Percentiles rank a stretch among this genome's conserved stretches.
These are phyloP conservation scores for Polyporus arcularius DNA, from an alignment of 768 basidiomycete genomes.

Conservation along the genomic window DNA sequence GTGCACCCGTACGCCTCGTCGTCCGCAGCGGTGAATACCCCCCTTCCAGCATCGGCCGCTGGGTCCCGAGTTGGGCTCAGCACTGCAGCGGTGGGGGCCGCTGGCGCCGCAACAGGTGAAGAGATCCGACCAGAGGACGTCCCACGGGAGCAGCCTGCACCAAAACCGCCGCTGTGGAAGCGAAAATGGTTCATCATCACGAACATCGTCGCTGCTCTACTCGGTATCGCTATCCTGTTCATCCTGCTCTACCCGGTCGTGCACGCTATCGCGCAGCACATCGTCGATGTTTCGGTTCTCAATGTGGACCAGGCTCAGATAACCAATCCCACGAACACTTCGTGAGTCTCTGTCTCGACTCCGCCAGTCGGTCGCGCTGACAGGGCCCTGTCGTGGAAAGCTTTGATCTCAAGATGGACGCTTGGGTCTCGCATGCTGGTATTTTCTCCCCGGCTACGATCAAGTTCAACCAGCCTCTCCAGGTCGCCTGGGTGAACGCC, in stretches of 20 bases:
- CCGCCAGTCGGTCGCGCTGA: not conserved
- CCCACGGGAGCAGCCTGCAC: constrained; percentile 7
- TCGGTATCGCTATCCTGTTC: constrained; percentile 66
- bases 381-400: constrained; percentile 30
- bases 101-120: not conserved
- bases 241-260: constrained; percentile 70
- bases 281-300: constrained; percentile 57
- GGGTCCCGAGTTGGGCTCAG: not conserved
- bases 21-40: constrained; percentile 2
- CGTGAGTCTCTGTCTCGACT: constrained; percentile 42
- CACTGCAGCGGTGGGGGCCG: not conserved
- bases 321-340: constrained; percentile 52
- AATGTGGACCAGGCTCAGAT: constrained; percentile 56
- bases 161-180: constrained; percentile 54
- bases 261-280: constrained; percentile 62
- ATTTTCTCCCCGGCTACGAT: constrained; percentile 60
- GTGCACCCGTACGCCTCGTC: constrained; percentile 16
- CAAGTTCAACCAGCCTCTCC: constrained; percentile 55
- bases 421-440: constrained; percentile 66
- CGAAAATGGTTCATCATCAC: constrained; percentile 65
- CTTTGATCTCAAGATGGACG: constrained; percentile 53
- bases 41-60: not conserved
- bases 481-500: constrained; percentile 58
- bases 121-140: constrained; percentile 15
- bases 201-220: constrained; percentile 46